Evolutionary conservation across 2,329 filamentous ascomycete species (phyloP), one percentile per base, ranked within the genome.

Genomic region (Fusarium sp.): DNA sequence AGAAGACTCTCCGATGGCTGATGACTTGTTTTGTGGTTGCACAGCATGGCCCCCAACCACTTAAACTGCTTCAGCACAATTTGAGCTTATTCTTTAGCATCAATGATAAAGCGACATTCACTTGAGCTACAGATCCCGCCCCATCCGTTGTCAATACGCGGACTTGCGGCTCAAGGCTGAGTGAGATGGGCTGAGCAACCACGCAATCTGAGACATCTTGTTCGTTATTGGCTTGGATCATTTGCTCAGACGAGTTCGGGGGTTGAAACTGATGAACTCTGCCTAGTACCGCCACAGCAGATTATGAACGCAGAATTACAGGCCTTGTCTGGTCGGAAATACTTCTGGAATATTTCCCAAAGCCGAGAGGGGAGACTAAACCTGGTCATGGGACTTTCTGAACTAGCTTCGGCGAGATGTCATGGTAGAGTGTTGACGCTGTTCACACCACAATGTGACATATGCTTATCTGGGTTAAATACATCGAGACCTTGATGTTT

Each of bases 1-100:
- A 38, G 10, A 0, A 38, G 0, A 11, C 9, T 38, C 7, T 10
- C 29, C 18, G 18, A n/a, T 38, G 18, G 6, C 18, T n/a, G 3
- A 12, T 38, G 34, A 38, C 18, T 38, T 38, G 3, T 4, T 38
- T 34, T 11, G 1, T 38, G 34, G 34, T 38, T 38, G 34, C 10
- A 38, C 34, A n/a, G 5, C 18, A 38, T 38, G 34, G 18, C 18
- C 34, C 34, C 34, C 34, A 38, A n/a, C 34, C 18, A 38, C 34
- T 38, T 12, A 12, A 38, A 38, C 3, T 38, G 6, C 18, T n/a
- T 12, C 18, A 38, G 1, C 6, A 38, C 2, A 12, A n/a, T n/a
- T 1, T n/a, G 18, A n/a, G 34, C 18, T 3, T 7, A 38, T 11
- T 0, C 7, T 5, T n/a, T 7, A n/a, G 6, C 10, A 11, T 38